Evolutionary conservation across 1,139 yeast species (phyloP), one percentile per base, ranked within the genome.

Genomic region (Hemisphaericaspora subhashii): DNA sequence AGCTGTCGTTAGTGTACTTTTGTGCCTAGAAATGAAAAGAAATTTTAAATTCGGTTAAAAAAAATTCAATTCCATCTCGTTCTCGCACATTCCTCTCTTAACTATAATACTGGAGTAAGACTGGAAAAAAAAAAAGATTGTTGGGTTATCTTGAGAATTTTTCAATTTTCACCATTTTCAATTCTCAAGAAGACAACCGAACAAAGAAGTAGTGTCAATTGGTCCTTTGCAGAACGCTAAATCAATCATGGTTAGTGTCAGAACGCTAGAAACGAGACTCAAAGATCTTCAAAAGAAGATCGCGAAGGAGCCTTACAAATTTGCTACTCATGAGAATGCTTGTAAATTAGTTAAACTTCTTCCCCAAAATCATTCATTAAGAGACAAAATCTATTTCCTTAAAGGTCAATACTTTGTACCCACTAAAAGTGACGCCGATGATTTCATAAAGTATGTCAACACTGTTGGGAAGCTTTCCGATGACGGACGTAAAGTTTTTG

Each of bases 41-140:
- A 29, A 29, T 29, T 29, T n/a, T n/a, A n/a, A n/a, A n/a, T n/a
- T 31, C 25, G 33, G 18, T 22, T 21, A 5, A 31, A 31, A 31
- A 31, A 31, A 31, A 31, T n/a, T 30, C n/a, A 4, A n/a, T n/a
- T n/a, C n/a, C n/a, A n/a, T n/a, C n/a, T n/a, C n/a, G n/a, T n/a
- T n/a, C n/a, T n/a, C n/a, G n/a, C n/a, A n/a, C n/a, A n/a, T n/a
- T n/a, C n/a, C n/a, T n/a, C n/a, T n/a, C n/a, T n/a, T n/a, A n/a
- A n/a, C n/a, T n/a, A n/a, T n/a, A n/a, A n/a, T n/a, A n/a, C n/a
- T n/a, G n/a, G n/a, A n/a, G n/a, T n/a, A n/a, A n/a, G n/a, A n/a
- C n/a, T n/a, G n/a, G n/a, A n/a, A n/a, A n/a, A n/a, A n/a, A n/a
- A n/a, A n/a, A n/a, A n/a, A n/a, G n/a, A n/a, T n/a, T n/a, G n/a